Percentiles rank a stretch among this genome's conserved stretches.
Evolutionary conservation across 176 grass and related monocot genomes (phyloP).

Genomic region (Hordeum marinum): DNA sequence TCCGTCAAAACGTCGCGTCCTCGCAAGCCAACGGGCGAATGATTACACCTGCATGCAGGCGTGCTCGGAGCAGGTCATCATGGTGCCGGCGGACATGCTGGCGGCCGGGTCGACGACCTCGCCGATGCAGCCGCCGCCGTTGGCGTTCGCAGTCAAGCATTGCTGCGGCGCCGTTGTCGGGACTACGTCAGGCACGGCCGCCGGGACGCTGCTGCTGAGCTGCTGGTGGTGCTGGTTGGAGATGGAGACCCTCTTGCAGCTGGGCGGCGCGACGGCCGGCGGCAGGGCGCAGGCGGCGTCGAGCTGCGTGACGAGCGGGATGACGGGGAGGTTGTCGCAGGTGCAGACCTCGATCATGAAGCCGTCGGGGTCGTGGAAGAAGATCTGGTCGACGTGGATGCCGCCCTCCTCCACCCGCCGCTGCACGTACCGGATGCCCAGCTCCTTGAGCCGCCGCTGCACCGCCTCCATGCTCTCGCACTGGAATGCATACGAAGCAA

Average conservation of each 20-base stretch:
- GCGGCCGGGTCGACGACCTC: constrained; percentile 6
- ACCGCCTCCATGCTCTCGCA: constrained; percentile 71
- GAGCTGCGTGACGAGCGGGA: constrained; percentile 39
- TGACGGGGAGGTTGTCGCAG: constrained; percentile 72
- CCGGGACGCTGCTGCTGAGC: not conserved
- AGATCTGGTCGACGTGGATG: constrained; percentile 74
- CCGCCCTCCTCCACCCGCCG: constrained; percentile 60
- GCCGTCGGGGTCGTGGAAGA: constrained; percentile 96
- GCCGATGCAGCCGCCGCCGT: constrained; percentile 9
- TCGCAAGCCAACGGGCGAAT: not conserved
- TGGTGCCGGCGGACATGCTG: not conserved
- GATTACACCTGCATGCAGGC: constrained; percentile 21
- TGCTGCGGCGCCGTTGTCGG: not conserved
- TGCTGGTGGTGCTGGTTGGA: not conserved
- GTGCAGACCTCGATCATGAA: constrained; percentile 96
- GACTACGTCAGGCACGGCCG: not conserved
- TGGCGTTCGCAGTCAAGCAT: not conserved
- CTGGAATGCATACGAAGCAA: constrained; percentile 3
- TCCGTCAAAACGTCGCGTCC: not conserved
- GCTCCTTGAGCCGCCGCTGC: constrained; percentile 63
- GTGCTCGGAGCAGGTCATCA: constrained; percentile 28
- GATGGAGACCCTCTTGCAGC: constrained; percentile 11
- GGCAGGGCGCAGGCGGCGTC: not conserved
- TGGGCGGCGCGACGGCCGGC: not conserved
- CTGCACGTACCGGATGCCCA: constrained; percentile 42